Evolutionary conservation across 257 asterid genomes (phyloP).

Genomic region (Penstemon newberryi): DNA sequence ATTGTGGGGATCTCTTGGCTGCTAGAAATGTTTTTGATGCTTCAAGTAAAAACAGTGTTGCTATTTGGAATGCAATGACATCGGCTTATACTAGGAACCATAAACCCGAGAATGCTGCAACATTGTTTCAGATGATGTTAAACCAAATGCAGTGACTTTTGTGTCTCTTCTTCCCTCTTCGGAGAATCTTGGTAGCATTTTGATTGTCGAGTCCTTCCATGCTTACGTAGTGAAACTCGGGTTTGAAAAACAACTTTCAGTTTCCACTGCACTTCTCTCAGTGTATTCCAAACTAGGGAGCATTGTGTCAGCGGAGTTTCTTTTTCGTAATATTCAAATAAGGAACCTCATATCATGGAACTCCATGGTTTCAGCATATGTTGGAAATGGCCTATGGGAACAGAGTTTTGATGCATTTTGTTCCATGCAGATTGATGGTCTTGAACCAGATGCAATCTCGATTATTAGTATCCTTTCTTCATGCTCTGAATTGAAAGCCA

Average conservation of each 20-base stretch:
- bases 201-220: constrained; percentile 46
- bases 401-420: constrained; percentile 42
- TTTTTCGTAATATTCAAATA: constrained; percentile 31
- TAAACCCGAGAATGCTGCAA: constrained; percentile 33
- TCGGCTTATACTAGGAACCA: constrained; percentile 49
- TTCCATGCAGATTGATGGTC: constrained; percentile 58
- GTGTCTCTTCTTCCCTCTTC: constrained; percentile 58
- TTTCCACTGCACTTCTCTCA: constrained; percentile 52
- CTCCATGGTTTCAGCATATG: constrained; percentile 60
- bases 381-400: constrained; percentile 36
- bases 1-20: constrained; percentile 39
- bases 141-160: constrained; percentile 55
- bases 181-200: constrained; percentile 35
- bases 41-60: constrained; percentile 28
- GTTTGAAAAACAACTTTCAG: constrained; percentile 45
- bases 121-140: constrained; percentile 35
- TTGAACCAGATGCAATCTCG: constrained; percentile 54
- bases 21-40: constrained; percentile 42
- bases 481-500: constrained; percentile 47
- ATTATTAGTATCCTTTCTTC: constrained; percentile 49
- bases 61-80: constrained; percentile 60
- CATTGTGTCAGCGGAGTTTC: constrained; percentile 47
- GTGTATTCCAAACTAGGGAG: constrained; percentile 54
- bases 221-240: constrained; percentile 46
- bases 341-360: constrained; percentile 54